Evolutionary conservation across 2,329 filamentous ascomycete genomes (phyloP).

Genomic region (Botrytis cinerea): DNA sequence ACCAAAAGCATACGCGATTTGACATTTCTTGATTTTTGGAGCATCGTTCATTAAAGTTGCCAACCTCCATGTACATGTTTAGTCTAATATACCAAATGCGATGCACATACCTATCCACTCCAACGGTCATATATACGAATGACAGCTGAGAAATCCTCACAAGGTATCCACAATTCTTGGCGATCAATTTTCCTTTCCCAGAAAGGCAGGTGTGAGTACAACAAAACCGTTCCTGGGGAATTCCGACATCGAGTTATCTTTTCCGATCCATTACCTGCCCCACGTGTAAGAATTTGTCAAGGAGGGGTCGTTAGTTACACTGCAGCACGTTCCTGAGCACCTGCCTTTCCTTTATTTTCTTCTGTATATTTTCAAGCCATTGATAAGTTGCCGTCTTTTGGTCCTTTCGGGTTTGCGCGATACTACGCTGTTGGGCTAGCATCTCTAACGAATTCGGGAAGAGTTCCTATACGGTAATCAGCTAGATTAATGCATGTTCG

Average conservation of each 20-base stretch:
- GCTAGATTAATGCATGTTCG: not conserved
- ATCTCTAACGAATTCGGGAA: not conserved
- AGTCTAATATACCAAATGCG: not conserved
- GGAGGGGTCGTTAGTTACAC: slow-evolving; percentile 13
- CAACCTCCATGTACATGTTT: not conserved
- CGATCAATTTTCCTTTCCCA: not conserved
- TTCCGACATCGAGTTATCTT: slow-evolving; percentile 4
- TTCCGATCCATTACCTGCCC: slow-evolving; percentile 6
- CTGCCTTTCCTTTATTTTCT: not conserved
- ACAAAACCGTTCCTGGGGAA: slow-evolving; percentile 13
- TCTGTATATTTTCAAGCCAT: not conserved
- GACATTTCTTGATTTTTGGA: not conserved
- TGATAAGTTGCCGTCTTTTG: slow-evolving; percentile 4
- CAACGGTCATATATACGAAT: slow-evolving; percentile 6
- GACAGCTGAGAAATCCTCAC: not conserved
- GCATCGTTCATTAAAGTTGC: not conserved
- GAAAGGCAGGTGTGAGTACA: slow-evolving; percentile 13
- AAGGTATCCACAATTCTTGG: slow-evolving; percentile 19
- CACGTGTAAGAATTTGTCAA: slow-evolving; percentile 14
- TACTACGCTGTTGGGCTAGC: not conserved
- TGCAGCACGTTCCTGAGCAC: slow-evolving; percentile 2
- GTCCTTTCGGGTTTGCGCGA: not conserved
- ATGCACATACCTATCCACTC: slow-evolving; percentile 8
- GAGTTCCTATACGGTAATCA: not conserved
- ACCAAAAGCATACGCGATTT: slow-evolving; percentile 10